phyloP scores from a whole-genome alignment of 805 yeast genomes.

The Candida xyloterini region DNA sequence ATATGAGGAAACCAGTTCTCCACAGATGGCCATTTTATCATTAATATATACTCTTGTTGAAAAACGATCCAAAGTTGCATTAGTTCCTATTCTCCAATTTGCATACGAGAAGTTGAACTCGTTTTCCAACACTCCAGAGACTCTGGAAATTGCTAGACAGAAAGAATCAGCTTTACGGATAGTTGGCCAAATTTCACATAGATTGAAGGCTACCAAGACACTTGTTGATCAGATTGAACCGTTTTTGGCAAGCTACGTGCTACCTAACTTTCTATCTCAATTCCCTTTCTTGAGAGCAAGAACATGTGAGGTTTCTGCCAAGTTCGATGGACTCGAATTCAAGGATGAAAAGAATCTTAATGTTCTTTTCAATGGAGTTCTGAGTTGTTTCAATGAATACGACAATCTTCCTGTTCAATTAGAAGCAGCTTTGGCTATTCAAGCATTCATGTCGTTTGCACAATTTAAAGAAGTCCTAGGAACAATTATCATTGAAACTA shows the following conservation, averaged over 20 bases:
- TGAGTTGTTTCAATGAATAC: slow-evolving; percentile 45
- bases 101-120: slow-evolving; percentile 49
- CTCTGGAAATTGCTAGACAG: slow-evolving; percentile 54
- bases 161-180: slow-evolving; percentile 80
- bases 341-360: slow-evolving; percentile 36
- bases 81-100: slow-evolving; percentile 60
- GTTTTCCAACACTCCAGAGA: slow-evolving; percentile 35
- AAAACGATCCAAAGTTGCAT: slow-evolving; percentile 58
- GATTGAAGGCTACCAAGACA: slow-evolving; percentile 51
- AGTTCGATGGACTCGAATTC: slow-evolving; percentile 62
- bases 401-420: slow-evolving; percentile 71
- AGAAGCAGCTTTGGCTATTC: slow-evolving; percentile 82
- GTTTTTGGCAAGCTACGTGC: slow-evolving; percentile 58
- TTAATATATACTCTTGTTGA: slow-evolving; percentile 69
- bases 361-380: slow-evolving; percentile 44
- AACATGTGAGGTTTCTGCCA: slow-evolving; percentile 62
- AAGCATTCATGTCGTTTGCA: slow-evolving; percentile 64
- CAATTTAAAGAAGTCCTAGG: slow-evolving; percentile 69
- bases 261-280: slow-evolving; percentile 67
- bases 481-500: slow-evolving; percentile 68
- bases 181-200: slow-evolving; percentile 67
- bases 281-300: slow-evolving; percentile 73
- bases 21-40: slow-evolving; percentile 77
- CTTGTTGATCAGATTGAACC: slow-evolving; percentile 67
- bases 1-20: slow-evolving; percentile 57